Evolutionary conservation across 352 stramenopile genomes (phyloP).

Genomic region (Pythium rishiriense): DNA sequence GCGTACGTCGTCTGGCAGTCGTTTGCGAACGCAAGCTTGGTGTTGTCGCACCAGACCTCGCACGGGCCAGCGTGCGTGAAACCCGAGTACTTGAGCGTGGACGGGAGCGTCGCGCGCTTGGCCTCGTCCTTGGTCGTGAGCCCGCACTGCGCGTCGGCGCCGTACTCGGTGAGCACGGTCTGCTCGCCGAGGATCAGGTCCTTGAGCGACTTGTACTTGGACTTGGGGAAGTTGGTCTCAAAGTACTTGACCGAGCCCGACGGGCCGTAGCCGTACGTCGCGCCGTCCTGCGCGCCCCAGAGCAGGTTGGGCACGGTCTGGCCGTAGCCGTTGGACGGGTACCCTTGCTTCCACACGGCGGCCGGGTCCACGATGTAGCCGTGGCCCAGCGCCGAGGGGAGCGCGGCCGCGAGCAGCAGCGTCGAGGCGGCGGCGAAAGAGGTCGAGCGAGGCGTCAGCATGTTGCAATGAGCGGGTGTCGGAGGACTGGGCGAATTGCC

Average conservation of each 20-base stretch:
- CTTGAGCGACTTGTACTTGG: constrained; percentile 38
- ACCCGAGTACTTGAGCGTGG: constrained; percentile 44
- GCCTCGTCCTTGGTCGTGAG: constrained; percentile 40
- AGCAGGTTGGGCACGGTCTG: constrained; percentile 45
- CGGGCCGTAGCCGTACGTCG: constrained; percentile 45
- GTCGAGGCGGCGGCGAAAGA: neutral
- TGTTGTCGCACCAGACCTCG: constrained; percentile 62
- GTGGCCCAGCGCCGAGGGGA: constrained; percentile 25
- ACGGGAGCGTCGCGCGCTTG: constrained; percentile 38
- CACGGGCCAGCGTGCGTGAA: constrained; percentile 64
- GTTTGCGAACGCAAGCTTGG: constrained; percentile 45
- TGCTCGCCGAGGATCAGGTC: constrained; percentile 50
- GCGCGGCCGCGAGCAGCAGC: constrained; percentile 10
- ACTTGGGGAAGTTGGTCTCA: constrained; percentile 34
- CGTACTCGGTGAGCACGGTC: constrained; percentile 36
- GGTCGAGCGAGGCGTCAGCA: constrained; percentile 6
- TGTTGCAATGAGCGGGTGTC: neutral
- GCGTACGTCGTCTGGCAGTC: constrained; percentile 51
- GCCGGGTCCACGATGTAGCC: constrained; percentile 49
- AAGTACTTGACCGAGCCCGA: constrained; percentile 41
- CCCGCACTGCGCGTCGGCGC: constrained; percentile 39
- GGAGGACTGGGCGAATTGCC: neutral
- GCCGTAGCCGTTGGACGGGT: constrained; percentile 50
- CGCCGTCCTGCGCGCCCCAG: constrained; percentile 36
- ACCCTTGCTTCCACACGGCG: constrained; percentile 36